These are phyloP conservation scores for Trifolium repens DNA, from an alignment of 306 rosid genomes.

Conservation along the genomic window DNA sequence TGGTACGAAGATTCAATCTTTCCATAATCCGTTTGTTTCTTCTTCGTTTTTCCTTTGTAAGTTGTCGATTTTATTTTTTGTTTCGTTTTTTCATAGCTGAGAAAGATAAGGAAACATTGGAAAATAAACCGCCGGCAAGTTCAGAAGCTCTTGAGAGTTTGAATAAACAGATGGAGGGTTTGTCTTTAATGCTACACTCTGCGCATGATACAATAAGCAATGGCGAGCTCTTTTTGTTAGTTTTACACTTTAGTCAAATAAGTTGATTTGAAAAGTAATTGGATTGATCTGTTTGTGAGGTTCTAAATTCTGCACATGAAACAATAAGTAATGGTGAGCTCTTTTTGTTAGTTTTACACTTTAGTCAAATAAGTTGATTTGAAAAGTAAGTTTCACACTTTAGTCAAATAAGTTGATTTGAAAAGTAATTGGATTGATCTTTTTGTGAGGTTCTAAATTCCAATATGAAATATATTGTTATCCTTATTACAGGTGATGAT, in stretches of 20 bases:
- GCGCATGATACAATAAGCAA: slow-evolving; percentile 65
- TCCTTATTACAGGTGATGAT: slow-evolving; percentile 60
- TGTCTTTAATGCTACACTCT: slow-evolving; percentile 67
- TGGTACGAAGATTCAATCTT: no score
- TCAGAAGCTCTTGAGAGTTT: slow-evolving; percentile 67
- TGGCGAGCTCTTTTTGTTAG: slow-evolving; percentile 52
- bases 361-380: no score
- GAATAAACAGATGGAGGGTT: slow-evolving; percentile 70
- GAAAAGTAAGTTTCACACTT: no score
- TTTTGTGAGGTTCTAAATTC: no score
- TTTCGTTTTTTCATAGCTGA: slow-evolving; percentile 58
- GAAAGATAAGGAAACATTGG: slow-evolving; percentile 72
- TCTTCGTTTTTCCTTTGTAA: slow-evolving; percentile 1
- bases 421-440: no score
- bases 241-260: slow-evolving; percentile 11
- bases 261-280: slow-evolving; percentile 12
- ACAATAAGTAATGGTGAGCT: no score
- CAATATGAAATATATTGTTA: slow-evolving; percentile 41
- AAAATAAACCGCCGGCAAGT: slow-evolving; percentile 68
- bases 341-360: no score
- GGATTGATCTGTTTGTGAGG: slow-evolving; percentile 31
- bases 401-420: no score
- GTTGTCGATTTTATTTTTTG: not conserved
- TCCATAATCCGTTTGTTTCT: no score
- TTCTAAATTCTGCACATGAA: not conserved